Percentiles rank a stretch among this genome's conserved stretches.
Conservation (phyloP, 2,329 filamentous ascomycete genomes). For the Neocatenulostroma microsporum region DNA sequence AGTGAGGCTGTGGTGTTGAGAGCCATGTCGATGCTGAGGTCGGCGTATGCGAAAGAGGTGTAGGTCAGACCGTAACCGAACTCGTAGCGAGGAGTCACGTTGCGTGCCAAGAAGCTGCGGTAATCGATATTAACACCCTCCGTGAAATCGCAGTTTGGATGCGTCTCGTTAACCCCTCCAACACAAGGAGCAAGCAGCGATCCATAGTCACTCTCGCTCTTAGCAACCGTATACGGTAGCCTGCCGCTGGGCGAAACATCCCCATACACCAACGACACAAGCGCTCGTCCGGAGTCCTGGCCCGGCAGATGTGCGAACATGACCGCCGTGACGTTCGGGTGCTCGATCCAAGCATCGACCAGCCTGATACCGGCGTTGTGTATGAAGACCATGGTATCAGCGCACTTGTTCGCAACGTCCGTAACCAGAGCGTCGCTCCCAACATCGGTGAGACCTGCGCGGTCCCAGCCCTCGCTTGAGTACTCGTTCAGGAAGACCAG, state of each 20-base stretch:
- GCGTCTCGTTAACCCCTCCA: conserved; percentile 30
- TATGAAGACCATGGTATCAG: conserved; percentile 46
- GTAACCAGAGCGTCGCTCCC: conserved; percentile 20
- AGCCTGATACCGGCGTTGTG: conserved; percentile 33
- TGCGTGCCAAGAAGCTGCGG: conserved; percentile 34
- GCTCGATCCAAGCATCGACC: conserved; percentile 23
- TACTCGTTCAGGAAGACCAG: conserved; percentile 28
- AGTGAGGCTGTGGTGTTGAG: conserved; percentile 57
- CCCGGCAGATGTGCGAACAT: conserved; percentile 27
- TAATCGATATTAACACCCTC: conserved; percentile 40
- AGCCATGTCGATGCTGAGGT: conserved; percentile 12
- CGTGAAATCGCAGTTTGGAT: too few relatives aligned
- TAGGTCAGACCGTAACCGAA: conserved; percentile 38
- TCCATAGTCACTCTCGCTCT: conserved; percentile 24
- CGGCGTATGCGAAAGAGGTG: conserved; percentile 36
- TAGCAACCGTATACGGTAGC: conserved; percentile 25
- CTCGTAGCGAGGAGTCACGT: conserved; percentile 34
- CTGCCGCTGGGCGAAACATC: conserved; percentile 23
- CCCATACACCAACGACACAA: conserved; percentile 25
- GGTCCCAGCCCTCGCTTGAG: conserved; percentile 22
- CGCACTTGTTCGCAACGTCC: conserved; percentile 31
- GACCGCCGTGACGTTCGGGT: conserved; percentile 29
- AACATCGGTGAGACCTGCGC: conserved; percentile 18
- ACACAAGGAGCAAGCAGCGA: conserved; percentile 13
- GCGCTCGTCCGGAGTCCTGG: conserved; percentile 21